Conservation (phyloP, 331 rosid species). For the Malus hybrid region DNA sequence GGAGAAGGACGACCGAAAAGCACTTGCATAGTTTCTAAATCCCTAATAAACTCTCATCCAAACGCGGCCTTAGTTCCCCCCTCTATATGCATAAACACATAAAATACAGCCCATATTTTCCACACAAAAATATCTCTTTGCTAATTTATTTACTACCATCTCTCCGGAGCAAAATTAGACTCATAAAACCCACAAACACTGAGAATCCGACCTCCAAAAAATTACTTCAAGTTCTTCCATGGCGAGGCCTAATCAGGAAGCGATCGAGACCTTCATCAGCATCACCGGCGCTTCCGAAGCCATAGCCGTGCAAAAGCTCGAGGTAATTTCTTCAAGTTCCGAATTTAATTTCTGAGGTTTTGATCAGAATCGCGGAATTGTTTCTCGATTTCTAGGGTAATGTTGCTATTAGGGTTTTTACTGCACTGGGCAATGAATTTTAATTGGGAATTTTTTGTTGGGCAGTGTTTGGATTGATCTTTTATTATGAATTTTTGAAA, state of each 20-base stretch:
- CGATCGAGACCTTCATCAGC: slow-evolving; percentile 67
- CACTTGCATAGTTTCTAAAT: not conserved
- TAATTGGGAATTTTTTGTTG: slow-evolving; percentile 1
- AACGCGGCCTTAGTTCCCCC: not conserved
- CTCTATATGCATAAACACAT: not conserved
- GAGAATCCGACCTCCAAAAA: slow-evolving; percentile 17
- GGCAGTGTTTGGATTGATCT: not conserved
- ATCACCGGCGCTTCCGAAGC: slow-evolving; percentile 67
- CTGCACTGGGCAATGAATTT: slow-evolving; percentile 13
- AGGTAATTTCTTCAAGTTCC: slow-evolving; percentile 30
- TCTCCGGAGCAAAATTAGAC: not conserved
- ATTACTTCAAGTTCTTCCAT: slow-evolving; percentile 33
- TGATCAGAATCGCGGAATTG: not conserved
- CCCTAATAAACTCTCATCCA: not conserved
- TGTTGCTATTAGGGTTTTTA: slow-evolving; percentile 22
- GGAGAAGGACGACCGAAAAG: slow-evolving; percentile 7
- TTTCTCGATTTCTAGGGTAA: not conserved
- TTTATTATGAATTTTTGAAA: not conserved
- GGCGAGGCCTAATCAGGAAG: slow-evolving; percentile 76
- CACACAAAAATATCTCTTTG: not conserved
- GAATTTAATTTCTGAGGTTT: not conserved
- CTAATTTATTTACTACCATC: not conserved
- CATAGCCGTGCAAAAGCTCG: slow-evolving; percentile 54
- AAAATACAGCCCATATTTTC: not conserved
- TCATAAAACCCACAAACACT: not conserved